Conservation (phyloP, 495 filamentous ascomycete species). For the Mytilinidion resinicola region DNA sequence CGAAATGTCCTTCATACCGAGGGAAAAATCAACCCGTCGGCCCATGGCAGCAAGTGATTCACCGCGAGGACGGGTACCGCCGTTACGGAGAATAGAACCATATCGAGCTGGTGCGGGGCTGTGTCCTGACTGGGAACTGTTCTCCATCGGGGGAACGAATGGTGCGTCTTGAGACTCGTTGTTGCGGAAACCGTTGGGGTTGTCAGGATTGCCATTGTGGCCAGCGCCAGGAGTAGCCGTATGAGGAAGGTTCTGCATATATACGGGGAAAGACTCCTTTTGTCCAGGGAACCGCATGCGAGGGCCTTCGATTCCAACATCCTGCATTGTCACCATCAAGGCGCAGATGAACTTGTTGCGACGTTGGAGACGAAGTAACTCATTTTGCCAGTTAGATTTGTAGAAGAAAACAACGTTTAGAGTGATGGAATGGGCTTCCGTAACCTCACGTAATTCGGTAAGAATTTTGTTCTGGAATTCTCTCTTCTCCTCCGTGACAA, state of each 20-base stretch:
- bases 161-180: slow-evolving; percentile 28
- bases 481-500: slow-evolving; percentile 78
- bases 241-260: slow-evolving; percentile 46
- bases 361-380: slow-evolving; percentile 77
- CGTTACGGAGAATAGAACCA: slow-evolving; percentile 51
- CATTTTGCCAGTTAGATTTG: slow-evolving; percentile 92
- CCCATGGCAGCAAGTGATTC: slow-evolving; percentile 49
- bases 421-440: slow-evolving; percentile 63
- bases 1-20: slow-evolving; percentile 58
- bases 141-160: slow-evolving; percentile 22
- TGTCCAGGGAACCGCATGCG: slow-evolving; percentile 66
- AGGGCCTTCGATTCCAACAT: slow-evolving; percentile 85
- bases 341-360: slow-evolving; percentile 95
- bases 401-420: slow-evolving; percentile 97
- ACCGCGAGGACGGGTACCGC: slow-evolving; percentile 47
- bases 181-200: slow-evolving; percentile 27
- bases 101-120: slow-evolving; percentile 22
- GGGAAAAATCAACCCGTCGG: slow-evolving; percentile 68
- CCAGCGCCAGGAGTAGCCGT: slow-evolving; percentile 36
- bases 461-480: slow-evolving; percentile 88
- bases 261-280: slow-evolving; percentile 53
- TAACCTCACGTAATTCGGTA: slow-evolving; percentile 71
- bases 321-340: slow-evolving; percentile 77
- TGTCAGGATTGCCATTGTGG: slow-evolving; percentile 34
- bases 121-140: neutral